Conservation (phyloP, 83 land plant species). For the Picea engelmannii region DNA sequence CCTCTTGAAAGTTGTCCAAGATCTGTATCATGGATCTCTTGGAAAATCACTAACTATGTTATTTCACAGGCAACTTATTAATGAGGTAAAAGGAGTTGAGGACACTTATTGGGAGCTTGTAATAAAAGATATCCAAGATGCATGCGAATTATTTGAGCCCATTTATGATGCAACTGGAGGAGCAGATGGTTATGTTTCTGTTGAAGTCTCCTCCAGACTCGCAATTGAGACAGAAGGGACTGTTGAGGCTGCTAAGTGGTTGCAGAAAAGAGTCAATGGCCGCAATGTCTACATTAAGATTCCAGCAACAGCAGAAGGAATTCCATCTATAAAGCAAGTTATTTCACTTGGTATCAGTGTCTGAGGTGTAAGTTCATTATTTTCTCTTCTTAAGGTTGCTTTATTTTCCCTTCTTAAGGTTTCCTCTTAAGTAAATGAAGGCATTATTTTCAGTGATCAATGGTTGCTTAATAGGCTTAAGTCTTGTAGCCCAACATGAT, state of each 20-base stretch:
- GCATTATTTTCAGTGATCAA: no score
- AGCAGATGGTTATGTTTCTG: slow-evolving; percentile 93
- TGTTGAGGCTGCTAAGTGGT: slow-evolving; percentile 92
- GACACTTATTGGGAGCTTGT: slow-evolving; percentile 94
- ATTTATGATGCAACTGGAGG: slow-evolving; percentile 83
- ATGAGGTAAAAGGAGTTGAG: slow-evolving; percentile 77
- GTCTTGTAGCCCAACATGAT: no score
- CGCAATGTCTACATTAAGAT: slow-evolving; percentile 93
- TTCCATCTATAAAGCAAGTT: slow-evolving; percentile 77
- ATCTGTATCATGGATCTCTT: not conserved
- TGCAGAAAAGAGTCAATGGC: slow-evolving; percentile 75
- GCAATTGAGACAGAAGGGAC: slow-evolving; percentile 88
- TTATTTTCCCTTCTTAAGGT: no score
- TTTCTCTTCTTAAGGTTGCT: not conserved
- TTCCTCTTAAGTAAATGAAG: no score
- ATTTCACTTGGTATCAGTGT: slow-evolving; percentile 86
- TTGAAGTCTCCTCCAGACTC: slow-evolving; percentile 93
- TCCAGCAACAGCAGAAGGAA: slow-evolving; percentile 89
- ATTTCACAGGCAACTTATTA: slow-evolving; percentile 70
- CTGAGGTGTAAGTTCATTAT: slow-evolving; percentile 78
- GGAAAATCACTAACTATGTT: not conserved
- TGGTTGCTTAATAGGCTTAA: no score
- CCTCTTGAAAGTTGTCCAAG: not conserved
- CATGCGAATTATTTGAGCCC: slow-evolving; percentile 82
- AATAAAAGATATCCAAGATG: slow-evolving; percentile 96